Base-by-base conservation (phyloP, 345 rosid species). In the Pelargonium nanum region DNA sequence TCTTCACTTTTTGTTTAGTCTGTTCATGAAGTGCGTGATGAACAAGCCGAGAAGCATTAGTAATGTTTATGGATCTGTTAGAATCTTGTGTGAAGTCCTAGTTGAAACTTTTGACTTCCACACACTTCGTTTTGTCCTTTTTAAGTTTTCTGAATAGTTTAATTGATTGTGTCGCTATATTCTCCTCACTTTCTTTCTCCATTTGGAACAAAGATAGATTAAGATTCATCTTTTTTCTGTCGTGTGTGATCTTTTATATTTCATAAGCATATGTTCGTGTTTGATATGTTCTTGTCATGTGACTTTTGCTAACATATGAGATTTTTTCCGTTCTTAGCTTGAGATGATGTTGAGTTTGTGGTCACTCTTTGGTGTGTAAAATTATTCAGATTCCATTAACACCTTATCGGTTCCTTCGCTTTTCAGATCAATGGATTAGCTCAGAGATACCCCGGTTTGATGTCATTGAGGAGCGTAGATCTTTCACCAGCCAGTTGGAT, bases 401-500 rank as follows among this genome's bases (percentile, higher is more conserved):
- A 53, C 17, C 40, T 53, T 63, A 24, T 69, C 45, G 22, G 26
- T 48, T 19, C 40, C 45, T 54, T 62, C 63, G 51, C 45, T 71
- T 40, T 73, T 62, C 82, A 94, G 99, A 86, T 94, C 65, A 88
- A 73, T 44, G 96, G 78, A 64, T 70, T 88, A 53, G 79, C 96
- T 72, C 77, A 62, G 71, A 82, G 82, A 75, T 80, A 73, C 63
- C 91, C 89, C 0, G 97, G 96, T 23, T 74, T 94, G 71, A 86
- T 84, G 89, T 85, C 97, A 15, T 71, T 94, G 77, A 81, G 93
- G 81, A 90, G 93, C 54, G 95, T 94, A 1, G 99, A 94, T 86
- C 99, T 94, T 77, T 94, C 99, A 0, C 99, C 99, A 0, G 99
- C 97, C 5, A 90, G 95, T 68, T 94, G 99, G 99, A 94, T 94